Base-by-base conservation (phyloP, 805 yeast genomes). In the Candida manassasensis region DNA sequence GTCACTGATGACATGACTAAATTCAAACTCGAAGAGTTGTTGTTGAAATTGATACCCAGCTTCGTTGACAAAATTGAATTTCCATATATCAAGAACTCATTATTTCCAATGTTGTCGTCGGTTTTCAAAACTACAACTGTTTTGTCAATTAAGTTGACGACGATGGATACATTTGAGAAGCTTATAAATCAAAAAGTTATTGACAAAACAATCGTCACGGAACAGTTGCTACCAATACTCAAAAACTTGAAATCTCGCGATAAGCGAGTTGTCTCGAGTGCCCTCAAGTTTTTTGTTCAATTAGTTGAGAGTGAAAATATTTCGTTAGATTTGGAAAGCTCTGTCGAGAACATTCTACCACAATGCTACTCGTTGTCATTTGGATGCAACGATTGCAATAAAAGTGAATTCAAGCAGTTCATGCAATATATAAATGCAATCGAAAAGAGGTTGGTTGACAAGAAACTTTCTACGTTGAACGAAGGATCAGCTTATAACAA, bases 121-220 rank as follows among this genome's bases (percentile, higher is more conserved):
- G 71, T 86, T 6, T 93, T 90, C 59, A 75, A 87, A 25, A 82
- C 86, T 29, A 93, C 98, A 1, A 85, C 89, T 0, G 77, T 93
- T 19, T 65, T 89, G 21, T 77, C 84, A 4, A 83, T 93, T 18
- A 90, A 93, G 50, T 63, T 82, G 12, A 69, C 76, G 11, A 75
- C 93, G 2, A 67, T 87, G 15, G 61, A 69, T 13, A 69, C 84
- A 1, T 79, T 88, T 47, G 68, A 73, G 10, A 50, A 62, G 31
- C 59, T 88, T 48, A 71, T 84, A 12, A 71, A 67, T 14, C 63
- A 69, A 14, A 78, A 79, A 41, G 71, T 77, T 4, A 69, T 88
- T 35, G 96, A 89, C 47, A 78, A 77, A 44, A 72, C 76, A 35
- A 75, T 84, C 2, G 75, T 88, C 21, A 69, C 71, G 22, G 97